phyloP scores from a whole-genome alignment of 2,329 filamentous ascomycete species.

The Salinomyces thailandicus region DNA sequence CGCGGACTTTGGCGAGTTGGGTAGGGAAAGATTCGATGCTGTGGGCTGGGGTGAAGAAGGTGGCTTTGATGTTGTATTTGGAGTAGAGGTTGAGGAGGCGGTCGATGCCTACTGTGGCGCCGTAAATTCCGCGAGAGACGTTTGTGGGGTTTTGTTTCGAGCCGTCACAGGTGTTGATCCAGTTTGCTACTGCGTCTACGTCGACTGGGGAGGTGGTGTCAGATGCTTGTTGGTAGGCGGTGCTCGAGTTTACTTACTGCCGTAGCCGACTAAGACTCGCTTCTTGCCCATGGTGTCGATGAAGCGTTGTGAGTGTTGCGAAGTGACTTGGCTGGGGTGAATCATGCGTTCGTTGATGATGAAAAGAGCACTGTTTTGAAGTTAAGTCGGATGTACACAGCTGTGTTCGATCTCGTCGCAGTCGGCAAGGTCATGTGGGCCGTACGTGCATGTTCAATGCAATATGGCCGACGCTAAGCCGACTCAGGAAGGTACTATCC shows the following conservation, averaged over 20 bases:
- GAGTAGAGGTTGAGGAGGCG: constrained; percentile 32
- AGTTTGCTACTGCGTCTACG: constrained; percentile 30
- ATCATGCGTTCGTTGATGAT: no score
- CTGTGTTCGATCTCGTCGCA: no score
- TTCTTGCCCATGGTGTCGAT: constrained; percentile 20
- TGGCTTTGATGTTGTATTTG: constrained; percentile 33
- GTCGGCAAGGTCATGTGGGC: no score
- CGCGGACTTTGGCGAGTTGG: constrained; percentile 36
- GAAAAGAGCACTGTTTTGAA: no score
- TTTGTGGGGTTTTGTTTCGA: constrained; percentile 30
- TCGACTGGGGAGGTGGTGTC: no score
- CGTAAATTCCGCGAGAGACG: constrained; percentile 31
- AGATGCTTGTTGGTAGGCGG: no score
- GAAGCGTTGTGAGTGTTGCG: no score
- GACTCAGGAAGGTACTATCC: not conserved
- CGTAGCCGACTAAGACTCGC: constrained; percentile 31
- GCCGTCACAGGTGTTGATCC: constrained; percentile 34
- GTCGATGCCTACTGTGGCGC: constrained; percentile 31
- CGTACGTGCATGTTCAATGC: no score
- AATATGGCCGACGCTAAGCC: not conserved
- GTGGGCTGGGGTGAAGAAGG: constrained; percentile 34
- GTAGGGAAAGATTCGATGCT: constrained; percentile 40
- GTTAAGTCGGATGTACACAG: no score
- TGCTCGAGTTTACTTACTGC: no score
- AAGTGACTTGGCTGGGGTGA: no score